Evolutionary conservation across 306 rosid genomes (phyloP), one percentile per base, ranked within the genome.

Genomic region (Dalbergia oliveri): DNA sequence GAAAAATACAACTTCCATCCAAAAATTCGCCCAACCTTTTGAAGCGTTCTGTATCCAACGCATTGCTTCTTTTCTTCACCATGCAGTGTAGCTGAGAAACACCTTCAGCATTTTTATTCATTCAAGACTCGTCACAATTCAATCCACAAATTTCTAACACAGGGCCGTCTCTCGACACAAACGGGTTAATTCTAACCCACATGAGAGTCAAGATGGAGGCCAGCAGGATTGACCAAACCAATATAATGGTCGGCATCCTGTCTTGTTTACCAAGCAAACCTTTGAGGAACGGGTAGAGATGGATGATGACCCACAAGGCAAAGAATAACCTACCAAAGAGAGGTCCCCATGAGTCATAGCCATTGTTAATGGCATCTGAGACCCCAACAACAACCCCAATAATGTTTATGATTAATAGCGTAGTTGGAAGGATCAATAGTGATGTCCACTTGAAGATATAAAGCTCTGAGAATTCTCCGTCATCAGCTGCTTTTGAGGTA

Each of bases 341-440:
- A 33, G 97, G 98, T 57, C 98, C 99, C 99, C 99, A 93, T 19
- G 99, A 89, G 43, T 95, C 97, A 14, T 94, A 94, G 41, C 99
- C 99, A 35, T 92, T 94, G 77, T 94, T 94, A 89, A 94, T 94
- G 68, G 99, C 95, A 13, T 94, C 97, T 5, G 98, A 90, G 71
- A 95, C 44, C 31, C 99, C 99, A 18, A 95, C 98, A 31, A 95
- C 72, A 8, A 95, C 94, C 15, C 98, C 99, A 10, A 93, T 89
- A 0, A 95, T 88, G 35, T 95, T 95, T 64, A 95, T 87, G 77
- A 95, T 93, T 69, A 95, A 77, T 57, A 95, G 59, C 1, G 98
- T 93, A 3, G 84, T 95, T 63, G 97, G 99, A 73, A 96, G 96
- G 60, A 93, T 87, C 79, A 95, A 85, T 9, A 95, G 82, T 19